Conservation (phyloP, 305 asterid genomes). For the Vinca major region DNA sequence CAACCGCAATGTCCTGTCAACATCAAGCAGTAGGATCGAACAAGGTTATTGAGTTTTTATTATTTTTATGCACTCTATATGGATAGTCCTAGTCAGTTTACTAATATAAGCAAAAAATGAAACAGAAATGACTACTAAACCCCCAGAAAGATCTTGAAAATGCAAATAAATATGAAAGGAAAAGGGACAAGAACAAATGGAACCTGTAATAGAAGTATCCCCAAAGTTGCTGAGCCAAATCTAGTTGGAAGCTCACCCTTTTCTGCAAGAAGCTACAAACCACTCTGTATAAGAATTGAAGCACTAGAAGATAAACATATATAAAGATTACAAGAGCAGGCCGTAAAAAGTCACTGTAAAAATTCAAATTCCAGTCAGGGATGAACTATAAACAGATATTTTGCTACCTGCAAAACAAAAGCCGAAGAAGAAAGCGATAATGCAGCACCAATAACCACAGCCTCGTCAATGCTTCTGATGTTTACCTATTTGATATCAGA, state of each 20-base stretch:
- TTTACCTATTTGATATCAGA: slow-evolving; percentile 52
- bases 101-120: not conserved
- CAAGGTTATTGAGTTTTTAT: slow-evolving; percentile 28
- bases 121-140: slow-evolving; percentile 11
- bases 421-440: slow-evolving; percentile 96
- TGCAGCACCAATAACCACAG: slow-evolving; percentile 97
- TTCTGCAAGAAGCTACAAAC: slow-evolving; percentile 89
- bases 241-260: slow-evolving; percentile 97
- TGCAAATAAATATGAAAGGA: slow-evolving; percentile 10
- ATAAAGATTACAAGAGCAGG: not conserved
- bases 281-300: slow-evolving; percentile 35
- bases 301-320: not conserved
- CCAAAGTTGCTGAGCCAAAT: slow-evolving; percentile 96
- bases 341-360: not conserved
- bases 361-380: not conserved
- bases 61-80: slow-evolving; percentile 17
- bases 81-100: slow-evolving; percentile 25
- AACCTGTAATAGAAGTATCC: slow-evolving; percentile 93
- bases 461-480: slow-evolving; percentile 96
- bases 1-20: slow-evolving; percentile 96
- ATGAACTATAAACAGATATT: not conserved
- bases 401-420: slow-evolving; percentile 90
- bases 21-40: slow-evolving; percentile 32
- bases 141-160: slow-evolving; percentile 12
- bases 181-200: slow-evolving; percentile 15